These are phyloP conservation scores for Aureobasidium sp. DNA, from an alignment of 2,329 filamentous ascomycete species.

Conservation along the genomic window DNA sequence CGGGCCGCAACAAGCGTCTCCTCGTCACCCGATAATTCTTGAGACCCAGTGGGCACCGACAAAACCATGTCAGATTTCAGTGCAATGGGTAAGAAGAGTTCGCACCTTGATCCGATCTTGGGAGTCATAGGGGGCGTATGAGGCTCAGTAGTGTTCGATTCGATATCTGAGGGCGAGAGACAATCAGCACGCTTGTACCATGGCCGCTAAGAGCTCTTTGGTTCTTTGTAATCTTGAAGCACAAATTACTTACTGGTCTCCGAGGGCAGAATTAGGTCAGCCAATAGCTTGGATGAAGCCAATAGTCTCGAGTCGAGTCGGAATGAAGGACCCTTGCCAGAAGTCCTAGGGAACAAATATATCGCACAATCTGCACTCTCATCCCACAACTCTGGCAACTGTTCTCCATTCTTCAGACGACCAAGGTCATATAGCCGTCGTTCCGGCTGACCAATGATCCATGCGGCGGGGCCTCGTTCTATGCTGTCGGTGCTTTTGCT, in stretches of 20 bases:
- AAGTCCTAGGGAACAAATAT: conserved; percentile 54
- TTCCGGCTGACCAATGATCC: conserved; percentile 53
- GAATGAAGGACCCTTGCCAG: conserved; percentile 53
- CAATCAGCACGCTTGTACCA: not conserved
- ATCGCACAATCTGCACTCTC: conserved; percentile 55
- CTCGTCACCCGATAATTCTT: conserved; percentile 13
- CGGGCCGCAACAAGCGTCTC: conserved; percentile 54
- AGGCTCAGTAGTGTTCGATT: conserved; percentile 24
- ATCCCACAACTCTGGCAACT: conserved; percentile 57
- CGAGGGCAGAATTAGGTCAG: not conserved
- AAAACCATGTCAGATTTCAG: conserved; percentile 42
- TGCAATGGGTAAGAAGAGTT: conserved; percentile 53
- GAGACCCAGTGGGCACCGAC: conserved; percentile 16
- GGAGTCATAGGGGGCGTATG: conserved; percentile 29
- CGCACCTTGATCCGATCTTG: conserved; percentile 42
- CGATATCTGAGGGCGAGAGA: conserved; percentile 18
- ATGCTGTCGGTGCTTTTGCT: conserved; percentile 28
- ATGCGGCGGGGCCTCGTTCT: conserved; percentile 41
- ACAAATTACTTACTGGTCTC: conserved; percentile 16
- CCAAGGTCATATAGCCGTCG: conserved; percentile 50
- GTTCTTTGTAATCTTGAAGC: not conserved
- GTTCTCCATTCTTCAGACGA: conserved; percentile 44
- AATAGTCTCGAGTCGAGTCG: conserved; percentile 54
- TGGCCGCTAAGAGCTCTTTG: not conserved
- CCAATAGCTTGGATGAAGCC: conserved; percentile 48